Percentiles rank a stretch among this genome's conserved stretches.
Evolutionary conservation across 225 moss, liverwort and hornwort genomes (phyloP).

Genomic region (Lunularia cruciata): DNA sequence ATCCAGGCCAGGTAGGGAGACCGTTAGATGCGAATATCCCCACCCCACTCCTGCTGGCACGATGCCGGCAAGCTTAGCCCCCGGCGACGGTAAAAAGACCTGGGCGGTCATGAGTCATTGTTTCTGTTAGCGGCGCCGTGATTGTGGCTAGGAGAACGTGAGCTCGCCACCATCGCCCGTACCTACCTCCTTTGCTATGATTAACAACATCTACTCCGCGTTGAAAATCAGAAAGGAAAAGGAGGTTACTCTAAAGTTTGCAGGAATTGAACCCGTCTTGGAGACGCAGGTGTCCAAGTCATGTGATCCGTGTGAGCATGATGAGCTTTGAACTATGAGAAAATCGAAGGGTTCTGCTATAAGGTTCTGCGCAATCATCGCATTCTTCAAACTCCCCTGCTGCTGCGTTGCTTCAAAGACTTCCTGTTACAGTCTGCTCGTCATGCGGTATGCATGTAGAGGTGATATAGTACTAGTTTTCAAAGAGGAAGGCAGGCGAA

Average conservation of each 20-base stretch:
- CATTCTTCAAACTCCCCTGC: too few relatives aligned
- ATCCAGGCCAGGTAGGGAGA: background rate
- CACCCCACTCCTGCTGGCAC: slow-evolving; percentile 1
- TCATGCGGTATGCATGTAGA: slow-evolving; percentile 4
- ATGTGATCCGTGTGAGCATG: too few relatives aligned
- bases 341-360: too few relatives aligned
- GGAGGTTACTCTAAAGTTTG: too few relatives aligned
- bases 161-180: background rate
- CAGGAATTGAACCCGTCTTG: too few relatives aligned
- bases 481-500: background rate
- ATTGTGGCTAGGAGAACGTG: background rate
- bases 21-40: slow-evolving; percentile 1
- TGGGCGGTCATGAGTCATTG: background rate
- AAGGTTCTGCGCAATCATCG: too few relatives aligned
- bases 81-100: background rate
- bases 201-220: too few relatives aligned
- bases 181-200: background rate
- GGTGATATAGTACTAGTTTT: too few relatives aligned
- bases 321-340: too few relatives aligned
- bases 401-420: background rate
- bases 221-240: too few relatives aligned
- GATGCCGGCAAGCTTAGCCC: slow-evolving; percentile 8
- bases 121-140: slow-evolving; percentile 4
- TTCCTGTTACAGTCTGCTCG: background rate
- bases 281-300: too few relatives aligned